Conservation (phyloP, 192 early-diverging fungal species). For the Phlyctochytrium arcticum region DNA sequence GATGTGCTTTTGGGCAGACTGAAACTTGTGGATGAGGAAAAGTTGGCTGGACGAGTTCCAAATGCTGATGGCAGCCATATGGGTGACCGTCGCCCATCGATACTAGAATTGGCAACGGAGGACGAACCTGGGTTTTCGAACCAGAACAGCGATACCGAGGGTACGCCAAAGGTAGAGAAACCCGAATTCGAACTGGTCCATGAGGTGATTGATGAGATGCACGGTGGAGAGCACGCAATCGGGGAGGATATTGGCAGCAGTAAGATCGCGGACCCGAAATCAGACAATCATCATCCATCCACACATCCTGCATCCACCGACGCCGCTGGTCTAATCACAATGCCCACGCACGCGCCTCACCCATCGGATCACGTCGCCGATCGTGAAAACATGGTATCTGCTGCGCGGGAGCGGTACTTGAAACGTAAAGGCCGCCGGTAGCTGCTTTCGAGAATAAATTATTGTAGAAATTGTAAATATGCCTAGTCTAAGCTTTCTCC, state of each 20-base stretch:
- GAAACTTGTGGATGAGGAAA: conserved; percentile 23
- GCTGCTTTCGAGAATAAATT: too few species aligned
- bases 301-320: background rate
- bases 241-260: conserved; percentile 4
- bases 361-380: background rate
- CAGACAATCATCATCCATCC: background rate
- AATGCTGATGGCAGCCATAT: background rate
- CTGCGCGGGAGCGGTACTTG: conserved; percentile 34
- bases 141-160: background rate
- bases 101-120: background rate
- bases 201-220: conserved; percentile 27
- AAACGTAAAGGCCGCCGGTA: conserved; percentile 20
- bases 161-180: background rate
- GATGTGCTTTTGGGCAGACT: conserved; percentile 33
- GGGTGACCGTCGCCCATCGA: conserved; percentile 1
- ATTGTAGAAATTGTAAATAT: too few species aligned
- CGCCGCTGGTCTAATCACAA: background rate
- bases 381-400: background rate
- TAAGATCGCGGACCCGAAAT: background rate
- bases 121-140: background rate
- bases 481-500: too few species aligned
- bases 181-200: conserved; percentile 29
- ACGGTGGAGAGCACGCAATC: conserved; percentile 3
- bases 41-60: conserved; percentile 7
- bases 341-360: background rate